Percentiles rank a stretch among this genome's conserved stretches.
These are phyloP conservation scores for Aegle marmelos DNA, from an alignment of 345 rosid genomes.

Conservation along the genomic window DNA sequence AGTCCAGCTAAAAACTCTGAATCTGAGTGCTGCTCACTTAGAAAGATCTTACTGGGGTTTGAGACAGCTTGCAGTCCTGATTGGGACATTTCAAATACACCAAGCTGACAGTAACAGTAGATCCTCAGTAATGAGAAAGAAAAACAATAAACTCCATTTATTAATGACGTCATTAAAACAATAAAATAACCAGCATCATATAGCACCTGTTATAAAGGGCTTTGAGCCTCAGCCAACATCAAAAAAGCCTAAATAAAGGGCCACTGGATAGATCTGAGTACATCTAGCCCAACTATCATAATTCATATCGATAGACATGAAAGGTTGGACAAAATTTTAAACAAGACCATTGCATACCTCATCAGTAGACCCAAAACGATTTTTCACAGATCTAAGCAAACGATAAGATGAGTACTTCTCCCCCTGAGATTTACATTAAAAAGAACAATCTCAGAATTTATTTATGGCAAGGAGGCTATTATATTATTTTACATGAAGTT, in stretches of 20 bases:
- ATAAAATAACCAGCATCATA: neutral
- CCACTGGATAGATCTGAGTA: neutral
- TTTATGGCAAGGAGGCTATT: neutral
- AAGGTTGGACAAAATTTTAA: neutral
- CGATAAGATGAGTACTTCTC: slow-evolving; percentile 83
- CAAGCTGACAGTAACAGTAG: slow-evolving; percentile 57
- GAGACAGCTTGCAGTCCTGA: slow-evolving; percentile 69
- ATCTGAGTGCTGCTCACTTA: slow-evolving; percentile 63
- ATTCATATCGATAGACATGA: slow-evolving; percentile 1
- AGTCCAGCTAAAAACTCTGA: slow-evolving; percentile 86
- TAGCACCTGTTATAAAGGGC: neutral
- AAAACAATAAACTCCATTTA: neutral
- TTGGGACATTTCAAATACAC: slow-evolving; percentile 87
- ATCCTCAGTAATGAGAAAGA: neutral
- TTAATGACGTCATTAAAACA: neutral
- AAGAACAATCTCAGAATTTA: neutral
- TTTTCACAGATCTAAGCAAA: slow-evolving; percentile 89
- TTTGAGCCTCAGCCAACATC: neutral
- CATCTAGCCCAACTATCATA: neutral
- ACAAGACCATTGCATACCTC: slow-evolving; percentile 50
- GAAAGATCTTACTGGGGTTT: slow-evolving; percentile 80
- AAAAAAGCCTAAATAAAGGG: neutral
- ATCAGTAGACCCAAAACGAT: slow-evolving; percentile 90
- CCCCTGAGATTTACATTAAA: slow-evolving; percentile 44
- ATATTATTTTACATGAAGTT: neutral